Base-by-base conservation (phyloP, 768 basidiomycete genomes). In the Podaxis mareebaensis region DNA sequence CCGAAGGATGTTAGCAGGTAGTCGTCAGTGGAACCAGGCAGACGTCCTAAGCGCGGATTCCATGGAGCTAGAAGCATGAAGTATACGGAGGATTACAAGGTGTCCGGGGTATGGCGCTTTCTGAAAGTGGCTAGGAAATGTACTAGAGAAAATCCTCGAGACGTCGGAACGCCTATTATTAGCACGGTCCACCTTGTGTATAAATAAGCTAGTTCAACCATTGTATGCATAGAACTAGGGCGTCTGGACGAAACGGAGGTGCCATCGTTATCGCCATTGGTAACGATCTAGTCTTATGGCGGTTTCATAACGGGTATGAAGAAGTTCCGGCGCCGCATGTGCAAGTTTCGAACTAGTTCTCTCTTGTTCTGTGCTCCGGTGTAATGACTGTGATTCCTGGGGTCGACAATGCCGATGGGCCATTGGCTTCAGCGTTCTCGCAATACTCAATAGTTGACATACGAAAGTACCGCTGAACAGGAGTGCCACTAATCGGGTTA, bases 21-120 rank as follows among this genome's bases (percentile, higher is more conserved):
- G 28, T 46, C 22, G 36, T 44, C 24, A 28, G 42, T n/a, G 30
- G 40, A 13, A 30, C 42, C 30, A 52, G 51, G 46, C 38, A 33
- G 10, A 13, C 12, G 17, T 39, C 33, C 22, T 26, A 51, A 42
- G 59, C 48, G 49, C 49, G 49, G 59, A 26, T 51, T 53, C 59
- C 49, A 53, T 60, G 59, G 51, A 40, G 33, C 59, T 60, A 60
- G 59, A 60, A 60, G 49, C 26, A 44, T 46, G 56, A 42, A 22
- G 26, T 2, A 49, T 33, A 12, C 22, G 10, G 40, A 44, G 42
- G 24, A 44, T 57, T 24, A 52, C 38, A 24, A 20, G 49, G 59
- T 60, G 59, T 52, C 52, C 59, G 59, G 59, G 59, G 59, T 30
- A 51, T 26, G 24, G n/a, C 48, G 4, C 20, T 15, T 39, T 8